These are phyloP conservation scores for Cadophora malorum DNA, from an alignment of 2,329 filamentous ascomycete species.

Conservation along the genomic window DNA sequence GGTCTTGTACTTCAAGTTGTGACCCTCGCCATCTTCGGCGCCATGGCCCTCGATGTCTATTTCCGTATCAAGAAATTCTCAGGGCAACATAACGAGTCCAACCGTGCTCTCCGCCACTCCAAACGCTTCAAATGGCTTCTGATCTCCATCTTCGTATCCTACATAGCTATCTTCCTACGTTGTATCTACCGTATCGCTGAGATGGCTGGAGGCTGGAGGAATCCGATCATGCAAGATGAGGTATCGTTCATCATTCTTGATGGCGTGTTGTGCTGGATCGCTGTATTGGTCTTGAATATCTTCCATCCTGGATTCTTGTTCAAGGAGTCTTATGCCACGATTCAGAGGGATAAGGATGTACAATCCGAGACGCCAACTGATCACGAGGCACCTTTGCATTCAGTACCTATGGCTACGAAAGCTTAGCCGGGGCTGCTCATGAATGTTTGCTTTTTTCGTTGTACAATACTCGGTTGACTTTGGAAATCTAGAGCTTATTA, in stretches of 20 bases:
- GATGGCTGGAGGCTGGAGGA: conserved; percentile 69
- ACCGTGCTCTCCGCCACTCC: conserved; percentile 21
- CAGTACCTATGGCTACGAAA: conserved; percentile 1
- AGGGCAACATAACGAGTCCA: conserved; percentile 23
- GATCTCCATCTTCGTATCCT: conserved; percentile 25
- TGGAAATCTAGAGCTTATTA: neutral
- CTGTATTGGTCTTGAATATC: conserved; percentile 52
- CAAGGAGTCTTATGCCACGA: conserved; percentile 27
- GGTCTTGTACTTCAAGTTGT: conserved; percentile 48
- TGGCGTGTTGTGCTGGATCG: conserved; percentile 52
- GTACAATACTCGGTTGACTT: neutral
- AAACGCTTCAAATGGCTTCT: conserved; percentile 27
- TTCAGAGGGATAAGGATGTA: conserved; percentile 15
- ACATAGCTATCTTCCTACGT: conserved; percentile 27
- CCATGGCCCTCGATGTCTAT: conserved; percentile 31
- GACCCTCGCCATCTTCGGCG: conserved; percentile 46
- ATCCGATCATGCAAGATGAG: conserved; percentile 67
- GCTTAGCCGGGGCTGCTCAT: neutral
- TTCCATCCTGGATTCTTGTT: conserved; percentile 49
- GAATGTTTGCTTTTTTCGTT: neutral
- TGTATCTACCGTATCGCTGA: conserved; percentile 53
- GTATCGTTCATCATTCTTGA: conserved; percentile 61
- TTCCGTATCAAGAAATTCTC: conserved; percentile 25
- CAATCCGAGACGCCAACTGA: conserved; percentile 10
- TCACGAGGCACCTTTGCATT: neutral